Conservation (phyloP, 2,329 filamentous ascomycete genomes). For the Aureobasidium subglaciale region DNA sequence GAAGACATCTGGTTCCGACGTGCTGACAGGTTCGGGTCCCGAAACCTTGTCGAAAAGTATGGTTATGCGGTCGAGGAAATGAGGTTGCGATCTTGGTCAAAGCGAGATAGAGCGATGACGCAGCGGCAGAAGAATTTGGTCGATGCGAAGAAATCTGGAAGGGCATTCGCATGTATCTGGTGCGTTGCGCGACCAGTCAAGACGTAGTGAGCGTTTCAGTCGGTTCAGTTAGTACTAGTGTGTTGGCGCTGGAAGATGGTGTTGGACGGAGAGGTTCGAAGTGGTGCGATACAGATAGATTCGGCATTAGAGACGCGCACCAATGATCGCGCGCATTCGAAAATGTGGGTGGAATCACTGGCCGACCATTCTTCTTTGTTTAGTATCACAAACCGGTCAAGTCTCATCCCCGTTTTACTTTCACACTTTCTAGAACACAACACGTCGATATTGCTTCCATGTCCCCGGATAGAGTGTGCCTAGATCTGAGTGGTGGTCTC, state of each 20-base stretch:
- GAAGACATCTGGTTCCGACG: conserved; percentile 5
- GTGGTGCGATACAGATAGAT: neutral
- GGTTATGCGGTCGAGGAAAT: neutral
- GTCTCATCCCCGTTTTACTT: neutral
- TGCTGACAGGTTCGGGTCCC: neutral
- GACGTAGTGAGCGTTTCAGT: neutral
- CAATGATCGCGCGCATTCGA: neutral
- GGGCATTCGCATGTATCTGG: neutral
- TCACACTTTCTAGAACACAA: conserved; percentile 3
- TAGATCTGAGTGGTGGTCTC: neutral
- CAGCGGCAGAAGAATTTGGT: conserved; percentile 3
- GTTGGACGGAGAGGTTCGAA: neutral
- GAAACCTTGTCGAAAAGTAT: conserved; percentile 8
- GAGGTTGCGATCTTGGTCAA: neutral
- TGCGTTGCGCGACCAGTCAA: neutral
- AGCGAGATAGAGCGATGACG: conserved; percentile 6
- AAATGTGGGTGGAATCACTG: conserved; percentile 10
- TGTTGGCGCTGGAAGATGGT: neutral
- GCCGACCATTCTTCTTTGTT: neutral
- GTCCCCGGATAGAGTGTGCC: neutral
- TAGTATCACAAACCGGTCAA: neutral
- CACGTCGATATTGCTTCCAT: neutral
- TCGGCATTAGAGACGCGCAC: neutral
- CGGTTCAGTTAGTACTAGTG: neutral
- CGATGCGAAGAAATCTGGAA: neutral